Conservation (phyloP, 1,284 basidiomycete species). For the Hemileia vastatrix region DNA sequence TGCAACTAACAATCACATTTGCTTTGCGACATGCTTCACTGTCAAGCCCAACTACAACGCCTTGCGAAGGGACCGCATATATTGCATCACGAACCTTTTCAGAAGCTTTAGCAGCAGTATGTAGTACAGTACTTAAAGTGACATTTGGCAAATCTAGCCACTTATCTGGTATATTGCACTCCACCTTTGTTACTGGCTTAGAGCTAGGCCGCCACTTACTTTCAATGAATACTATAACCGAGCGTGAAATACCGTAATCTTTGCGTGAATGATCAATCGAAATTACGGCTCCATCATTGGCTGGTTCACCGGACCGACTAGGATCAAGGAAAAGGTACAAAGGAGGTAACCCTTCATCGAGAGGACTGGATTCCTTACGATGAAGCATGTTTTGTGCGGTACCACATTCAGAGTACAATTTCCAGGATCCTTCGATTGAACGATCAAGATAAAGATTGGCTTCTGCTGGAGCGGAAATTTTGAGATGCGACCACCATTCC, state of each 20-base stretch:
- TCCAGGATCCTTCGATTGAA: conserved; percentile 68
- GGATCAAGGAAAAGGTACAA: conserved; percentile 79
- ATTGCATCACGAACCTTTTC: conserved; percentile 53
- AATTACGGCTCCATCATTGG: conserved; percentile 69
- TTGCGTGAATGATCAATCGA: conserved; percentile 64
- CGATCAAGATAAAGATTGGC: conserved; percentile 58
- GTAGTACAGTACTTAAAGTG: conserved; percentile 50
- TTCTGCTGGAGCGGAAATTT: conserved; percentile 54
- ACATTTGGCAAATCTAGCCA: conserved; percentile 55
- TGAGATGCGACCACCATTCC: conserved; percentile 58
- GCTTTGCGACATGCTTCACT: conserved; percentile 61
- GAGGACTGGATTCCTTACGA: conserved; percentile 50
- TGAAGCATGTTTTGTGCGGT: conserved; percentile 81
- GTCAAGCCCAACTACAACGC: conserved; percentile 53
- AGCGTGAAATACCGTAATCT: conserved; percentile 68
- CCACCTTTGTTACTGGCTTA: conserved; percentile 50
- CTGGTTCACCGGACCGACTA: conserved; percentile 61
- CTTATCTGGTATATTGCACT: conserved; percentile 55
- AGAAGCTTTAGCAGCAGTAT: conserved; percentile 49
- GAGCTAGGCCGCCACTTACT: conserved; percentile 65
- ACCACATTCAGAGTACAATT: conserved; percentile 72
- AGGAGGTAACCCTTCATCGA: conserved; percentile 52
- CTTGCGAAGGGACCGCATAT: conserved; percentile 56
- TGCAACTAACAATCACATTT: conserved; percentile 65
- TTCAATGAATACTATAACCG: conserved; percentile 61